Conservation (phyloP, 2,329 filamentous ascomycete genomes). For the Sporothrix variecibatus region DNA sequence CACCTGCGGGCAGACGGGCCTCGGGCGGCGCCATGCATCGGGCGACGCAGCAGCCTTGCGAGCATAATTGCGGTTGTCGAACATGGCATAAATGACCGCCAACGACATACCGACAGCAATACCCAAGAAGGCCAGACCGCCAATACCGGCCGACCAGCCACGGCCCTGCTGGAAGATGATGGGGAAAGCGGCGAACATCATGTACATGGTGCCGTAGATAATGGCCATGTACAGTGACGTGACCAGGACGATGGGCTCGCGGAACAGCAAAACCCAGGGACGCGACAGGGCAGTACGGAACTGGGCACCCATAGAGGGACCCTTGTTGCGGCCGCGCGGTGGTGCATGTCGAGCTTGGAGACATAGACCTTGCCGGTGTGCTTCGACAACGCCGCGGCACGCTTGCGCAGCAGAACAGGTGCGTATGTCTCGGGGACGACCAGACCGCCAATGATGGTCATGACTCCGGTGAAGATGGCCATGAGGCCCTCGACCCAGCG, state of each 20-base stretch:
- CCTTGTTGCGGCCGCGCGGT: slow-evolving; percentile 26
- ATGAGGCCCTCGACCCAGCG: slow-evolving; percentile 69
- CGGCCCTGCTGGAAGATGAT: slow-evolving; percentile 65
- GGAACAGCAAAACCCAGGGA: slow-evolving; percentile 69
- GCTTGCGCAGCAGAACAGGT: slow-evolving; percentile 57
- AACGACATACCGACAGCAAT: slow-evolving; percentile 66
- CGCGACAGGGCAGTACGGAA: slow-evolving; percentile 61
- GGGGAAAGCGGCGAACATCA: slow-evolving; percentile 62
- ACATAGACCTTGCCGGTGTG: slow-evolving; percentile 58
- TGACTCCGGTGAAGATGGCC: slow-evolving; percentile 62
- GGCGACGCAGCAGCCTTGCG: slow-evolving; percentile 45
- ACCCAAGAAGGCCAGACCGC: slow-evolving; percentile 67
- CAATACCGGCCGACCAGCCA: slow-evolving; percentile 60
- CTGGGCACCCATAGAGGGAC: slow-evolving; percentile 48
- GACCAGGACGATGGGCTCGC: slow-evolving; percentile 69
- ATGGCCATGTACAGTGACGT: slow-evolving; percentile 68
- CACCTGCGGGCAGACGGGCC: slow-evolving; percentile 61
- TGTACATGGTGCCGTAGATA: slow-evolving; percentile 59
- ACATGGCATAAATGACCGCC: slow-evolving; percentile 57
- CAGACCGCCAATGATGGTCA: slow-evolving; percentile 57
- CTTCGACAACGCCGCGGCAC: slow-evolving; percentile 53
- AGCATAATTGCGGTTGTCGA: slow-evolving; percentile 58
- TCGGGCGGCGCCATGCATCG: slow-evolving; percentile 63
- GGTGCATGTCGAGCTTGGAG: slow-evolving; percentile 41
- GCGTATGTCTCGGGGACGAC: slow-evolving; percentile 63